phyloP scores from a whole-genome alignment of 495 filamentous ascomycete species.

The Penicillium maclennaniae region DNA sequence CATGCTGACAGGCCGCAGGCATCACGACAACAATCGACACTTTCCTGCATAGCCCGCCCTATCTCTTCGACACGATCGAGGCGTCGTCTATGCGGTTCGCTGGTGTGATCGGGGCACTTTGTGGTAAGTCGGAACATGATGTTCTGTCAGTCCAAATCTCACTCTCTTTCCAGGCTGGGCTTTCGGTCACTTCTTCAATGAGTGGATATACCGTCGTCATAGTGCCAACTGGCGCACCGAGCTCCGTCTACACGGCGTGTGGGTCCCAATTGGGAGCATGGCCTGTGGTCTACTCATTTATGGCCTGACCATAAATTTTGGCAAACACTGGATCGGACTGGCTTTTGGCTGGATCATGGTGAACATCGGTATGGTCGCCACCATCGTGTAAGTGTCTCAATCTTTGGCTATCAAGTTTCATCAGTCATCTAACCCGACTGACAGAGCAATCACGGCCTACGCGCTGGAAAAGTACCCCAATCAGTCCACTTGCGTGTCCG shows the following conservation, averaged over 20 bases:
- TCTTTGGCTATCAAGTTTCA: not conserved
- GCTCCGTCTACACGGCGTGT: conserved; percentile 37
- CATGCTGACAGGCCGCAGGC: conserved; percentile 9
- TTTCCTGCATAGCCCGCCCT: conserved; percentile 36
- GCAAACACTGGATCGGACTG: conserved; percentile 37
- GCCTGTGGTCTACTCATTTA: conserved; percentile 32
- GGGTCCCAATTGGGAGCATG: conserved; percentile 31
- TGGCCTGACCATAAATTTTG: conserved; percentile 33
- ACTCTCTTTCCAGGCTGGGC: conserved; percentile 20
- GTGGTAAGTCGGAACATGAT: conserved; percentile 18
- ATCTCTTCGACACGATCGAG: conserved; percentile 33
- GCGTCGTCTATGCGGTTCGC: conserved; percentile 40
- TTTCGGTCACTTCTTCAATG: conserved; percentile 36
- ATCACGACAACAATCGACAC: conserved; percentile 38
- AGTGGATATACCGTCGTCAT: conserved; percentile 32
- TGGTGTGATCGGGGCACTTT: conserved; percentile 31
- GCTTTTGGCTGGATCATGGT: conserved; percentile 42
- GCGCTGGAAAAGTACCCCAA: conserved; percentile 42
- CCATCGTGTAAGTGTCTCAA: conserved; percentile 28
- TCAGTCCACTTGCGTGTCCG: conserved; percentile 37
- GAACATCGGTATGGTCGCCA: conserved; percentile 36
- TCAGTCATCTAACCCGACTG: not conserved
- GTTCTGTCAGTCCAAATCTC: not conserved
- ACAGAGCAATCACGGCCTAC: conserved; percentile 37
- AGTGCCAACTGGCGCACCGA: conserved; percentile 28